Conservation (phyloP, 345 rosid species). For the Hirschfeldia incana region DNA sequence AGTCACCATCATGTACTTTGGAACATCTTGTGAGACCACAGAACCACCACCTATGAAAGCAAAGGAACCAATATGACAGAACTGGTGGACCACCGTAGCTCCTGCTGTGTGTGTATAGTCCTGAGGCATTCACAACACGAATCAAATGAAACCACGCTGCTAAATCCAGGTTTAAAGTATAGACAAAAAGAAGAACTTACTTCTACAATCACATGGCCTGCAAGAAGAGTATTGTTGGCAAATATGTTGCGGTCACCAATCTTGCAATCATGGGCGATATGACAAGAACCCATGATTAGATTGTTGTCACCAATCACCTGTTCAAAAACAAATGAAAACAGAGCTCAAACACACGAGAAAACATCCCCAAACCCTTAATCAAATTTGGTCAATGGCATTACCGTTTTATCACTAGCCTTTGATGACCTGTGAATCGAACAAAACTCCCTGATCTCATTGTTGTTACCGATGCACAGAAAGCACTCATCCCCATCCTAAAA, state of each 20-base stretch:
- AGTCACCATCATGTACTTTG: conserved; percentile 82
- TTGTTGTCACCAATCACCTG: conserved; percentile 88
- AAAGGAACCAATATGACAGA: conserved; percentile 76
- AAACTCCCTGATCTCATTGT: conserved; percentile 89
- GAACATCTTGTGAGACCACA: conserved; percentile 96
- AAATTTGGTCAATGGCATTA: conserved; percentile 32
- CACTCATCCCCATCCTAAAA: conserved; percentile 73
- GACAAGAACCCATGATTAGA: conserved; percentile 97
- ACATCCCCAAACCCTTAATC: neutral
- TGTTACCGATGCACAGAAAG: conserved; percentile 73
- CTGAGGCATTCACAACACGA: conserved; percentile 45
- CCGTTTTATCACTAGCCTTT: conserved; percentile 68
- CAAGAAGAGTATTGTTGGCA: conserved; percentile 84
- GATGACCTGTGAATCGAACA: conserved; percentile 90
- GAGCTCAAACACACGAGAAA: conserved; percentile 2
- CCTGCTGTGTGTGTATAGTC: conserved; percentile 86
- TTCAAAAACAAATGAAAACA: conserved; percentile 10
- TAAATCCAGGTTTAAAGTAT: conserved; percentile 1
- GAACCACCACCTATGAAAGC: conserved; percentile 94
- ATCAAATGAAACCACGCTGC: conserved; percentile 26
- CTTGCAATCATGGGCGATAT: conserved; percentile 93
- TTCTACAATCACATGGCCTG: conserved; percentile 87
- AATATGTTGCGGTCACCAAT: conserved; percentile 84
- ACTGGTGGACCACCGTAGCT: conserved; percentile 80
- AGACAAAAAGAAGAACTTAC: conserved; percentile 45